phyloP scores from a whole-genome alignment of 2,329 filamentous ascomycete species.

The Leptodontidium sp. region DNA sequence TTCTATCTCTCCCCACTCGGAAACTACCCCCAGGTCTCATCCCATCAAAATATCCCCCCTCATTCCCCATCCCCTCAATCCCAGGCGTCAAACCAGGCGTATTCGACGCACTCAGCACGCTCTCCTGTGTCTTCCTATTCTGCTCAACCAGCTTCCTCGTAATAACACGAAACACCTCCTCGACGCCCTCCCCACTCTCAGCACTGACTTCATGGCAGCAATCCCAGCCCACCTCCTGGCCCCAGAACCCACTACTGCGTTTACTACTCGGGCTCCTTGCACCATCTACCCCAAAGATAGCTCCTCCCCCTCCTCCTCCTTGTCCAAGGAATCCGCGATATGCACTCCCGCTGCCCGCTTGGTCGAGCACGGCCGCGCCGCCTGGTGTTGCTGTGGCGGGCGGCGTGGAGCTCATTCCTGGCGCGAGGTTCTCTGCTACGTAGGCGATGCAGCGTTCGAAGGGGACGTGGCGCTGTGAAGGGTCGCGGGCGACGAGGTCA shows the following conservation, averaged over 20 bases:
- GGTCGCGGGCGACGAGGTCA: conserved; percentile 88
- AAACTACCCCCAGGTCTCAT: conserved; percentile 64
- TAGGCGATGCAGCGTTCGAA: conserved; percentile 97
- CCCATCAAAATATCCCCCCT: conserved; percentile 55
- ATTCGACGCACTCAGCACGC: conserved; percentile 54
- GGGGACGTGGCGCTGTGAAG: conserved; percentile 80
- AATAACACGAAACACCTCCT: conserved; percentile 92
- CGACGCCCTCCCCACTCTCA: conserved; percentile 92
- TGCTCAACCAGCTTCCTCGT: conserved; percentile 86
- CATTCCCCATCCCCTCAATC: conserved; percentile 42
- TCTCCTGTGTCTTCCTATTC: conserved; percentile 61
- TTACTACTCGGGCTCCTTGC: conserved; percentile 69
- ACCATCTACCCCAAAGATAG: conserved; percentile 51
- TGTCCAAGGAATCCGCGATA: conserved; percentile 22
- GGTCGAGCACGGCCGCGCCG: conserved; percentile 21
- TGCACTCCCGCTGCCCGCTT: conserved; percentile 22
- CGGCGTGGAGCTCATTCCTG: conserved; percentile 71
- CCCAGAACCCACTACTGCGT: conserved; percentile 83
- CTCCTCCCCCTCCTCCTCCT: conserved; percentile 26
- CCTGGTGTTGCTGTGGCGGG: conserved; percentile 65
- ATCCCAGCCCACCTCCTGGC: conserved; percentile 93
- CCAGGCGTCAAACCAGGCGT: conserved; percentile 53
- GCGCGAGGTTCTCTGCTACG: conserved; percentile 88
- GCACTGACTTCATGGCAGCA: conserved; percentile 97
- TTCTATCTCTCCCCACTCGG: conserved; percentile 66